Evolutionary conservation across 805 yeast genomes (phyloP).

Genomic region (Candida ascalaphidarum): DNA sequence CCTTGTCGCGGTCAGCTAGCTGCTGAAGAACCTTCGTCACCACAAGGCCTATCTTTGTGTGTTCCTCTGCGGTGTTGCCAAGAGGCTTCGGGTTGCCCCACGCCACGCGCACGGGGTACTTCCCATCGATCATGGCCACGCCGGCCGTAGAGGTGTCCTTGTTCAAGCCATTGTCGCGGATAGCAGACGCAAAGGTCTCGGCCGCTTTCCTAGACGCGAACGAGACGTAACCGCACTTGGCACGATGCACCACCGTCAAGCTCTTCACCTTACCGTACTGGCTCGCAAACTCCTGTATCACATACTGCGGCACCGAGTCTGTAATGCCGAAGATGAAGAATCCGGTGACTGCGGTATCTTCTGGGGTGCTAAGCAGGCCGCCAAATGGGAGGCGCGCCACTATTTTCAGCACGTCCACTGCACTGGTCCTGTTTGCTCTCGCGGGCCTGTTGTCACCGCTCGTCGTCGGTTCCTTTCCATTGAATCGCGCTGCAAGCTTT

Average conservation of each 20-base stretch:
- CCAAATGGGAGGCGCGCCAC: conserved; percentile 61
- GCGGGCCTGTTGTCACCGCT: conserved; percentile 1
- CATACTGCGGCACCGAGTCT: conserved; percentile 57
- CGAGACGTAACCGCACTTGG: conserved; percentile 58
- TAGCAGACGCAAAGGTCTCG: conserved; percentile 25
- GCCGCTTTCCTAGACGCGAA: conserved; percentile 45
- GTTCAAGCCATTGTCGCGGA: conserved; percentile 17
- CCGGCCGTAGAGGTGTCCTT: conserved; percentile 20
- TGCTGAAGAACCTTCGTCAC: conserved; percentile 47
- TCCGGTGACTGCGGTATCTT: conserved; percentile 39
- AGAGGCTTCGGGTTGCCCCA: conserved; percentile 45
- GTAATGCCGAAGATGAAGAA: conserved; percentile 73
- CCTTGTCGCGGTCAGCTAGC: conserved; percentile 34
- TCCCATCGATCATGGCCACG: conserved; percentile 18
- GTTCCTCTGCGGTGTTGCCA: conserved; percentile 36
- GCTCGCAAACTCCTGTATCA: conserved; percentile 42
- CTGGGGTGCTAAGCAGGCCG: conserved; percentile 37
- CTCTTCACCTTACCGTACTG: conserved; percentile 39
- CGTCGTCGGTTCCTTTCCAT: conserved; percentile 2
- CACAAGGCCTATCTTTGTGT: conserved; percentile 38
- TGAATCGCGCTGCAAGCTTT: conserved; percentile 33
- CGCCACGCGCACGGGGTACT: conserved; percentile 40
- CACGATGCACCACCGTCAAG: conserved; percentile 44
- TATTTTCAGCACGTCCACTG: conserved; percentile 42
- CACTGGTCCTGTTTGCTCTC: conserved; percentile 9